A percentile compares a stretch with the other conserved stretches of the same genome.
These are phyloP conservation scores for Populus tomentosa DNA, from an alignment of 441 rosid species.

Conservation along the genomic window DNA sequence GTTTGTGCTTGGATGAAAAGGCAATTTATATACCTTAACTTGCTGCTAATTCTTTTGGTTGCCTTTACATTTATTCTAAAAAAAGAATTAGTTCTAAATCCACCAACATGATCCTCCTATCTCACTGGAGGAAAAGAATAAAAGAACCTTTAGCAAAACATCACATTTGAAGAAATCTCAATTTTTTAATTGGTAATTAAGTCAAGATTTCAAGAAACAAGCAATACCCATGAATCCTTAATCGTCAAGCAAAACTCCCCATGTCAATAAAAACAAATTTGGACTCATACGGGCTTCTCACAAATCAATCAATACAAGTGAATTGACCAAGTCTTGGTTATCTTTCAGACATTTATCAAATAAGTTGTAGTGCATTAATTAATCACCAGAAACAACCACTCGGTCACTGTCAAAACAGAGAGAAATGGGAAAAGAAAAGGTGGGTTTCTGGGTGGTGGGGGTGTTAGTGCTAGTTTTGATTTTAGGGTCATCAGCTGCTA, in stretches of 20 bases:
- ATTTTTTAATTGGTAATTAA: background rate
- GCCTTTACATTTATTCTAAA: background rate
- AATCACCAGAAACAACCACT: too few species aligned
- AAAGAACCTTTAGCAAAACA: background rate
- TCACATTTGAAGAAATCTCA: background rate
- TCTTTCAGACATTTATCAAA: slow-evolving; percentile 8
- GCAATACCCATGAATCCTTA: slow-evolving; percentile 24
- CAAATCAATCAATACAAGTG: background rate
- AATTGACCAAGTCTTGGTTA: background rate
- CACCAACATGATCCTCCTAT: background rate
- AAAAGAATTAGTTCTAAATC: background rate
- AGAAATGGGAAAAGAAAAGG: slow-evolving; percentile 30
- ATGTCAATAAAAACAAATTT: background rate
- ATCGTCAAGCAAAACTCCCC: slow-evolving; percentile 18
- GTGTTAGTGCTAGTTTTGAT: slow-evolving; percentile 25
- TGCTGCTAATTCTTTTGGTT: background rate
- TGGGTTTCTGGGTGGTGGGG: slow-evolving; percentile 10
- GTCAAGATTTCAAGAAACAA: background rate
- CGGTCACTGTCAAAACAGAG: background rate
- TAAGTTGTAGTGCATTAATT: background rate
- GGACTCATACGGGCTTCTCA: background rate
- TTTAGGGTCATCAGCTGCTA: slow-evolving; percentile 35
- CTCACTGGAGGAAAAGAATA: slow-evolving; percentile 6
- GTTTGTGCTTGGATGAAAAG: background rate
- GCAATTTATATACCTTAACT: background rate